Base-by-base conservation (phyloP, 805 yeast genomes). In the Zygosaccharomyces siamensis region DNA sequence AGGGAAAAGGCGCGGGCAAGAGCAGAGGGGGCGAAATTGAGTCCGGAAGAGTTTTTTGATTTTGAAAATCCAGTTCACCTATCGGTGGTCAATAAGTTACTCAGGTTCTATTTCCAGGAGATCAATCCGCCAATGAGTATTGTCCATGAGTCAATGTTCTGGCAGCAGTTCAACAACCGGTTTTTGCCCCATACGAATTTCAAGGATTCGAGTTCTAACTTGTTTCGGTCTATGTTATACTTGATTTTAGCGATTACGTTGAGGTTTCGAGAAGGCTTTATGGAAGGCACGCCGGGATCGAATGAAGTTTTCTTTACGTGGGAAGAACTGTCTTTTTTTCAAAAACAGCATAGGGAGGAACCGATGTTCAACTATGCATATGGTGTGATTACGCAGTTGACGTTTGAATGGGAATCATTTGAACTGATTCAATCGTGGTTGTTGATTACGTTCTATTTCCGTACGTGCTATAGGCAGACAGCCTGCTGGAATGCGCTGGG, bases 81-180 rank as follows among this genome's bases (percentile, higher is more conserved):
- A 26, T 49, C 52, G 6, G 43, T 70, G 40, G 52, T 73, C n/a
- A 62, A 70, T 45, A 63, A 61, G 48, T 54, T 72, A 24, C 48
- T 73, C 11, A 57, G 55, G 2, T 53, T 28, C 52, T 81, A 62
- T 53, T 74, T 81, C 58, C 46, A 55, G 7, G 74, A 76, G 32
- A 67, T 81, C 51, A 81, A 81, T 61, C 81, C 81, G 14, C 58
- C 79, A 12, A 77, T 67, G 58, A 72, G 78, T 2, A 72, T 81
- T 4, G 51, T 81, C 24, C 83, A 80, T 61, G 80, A 79, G 55
- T 60, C 69, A 1, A 76, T 78, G 28, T 81, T 81, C 55, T 57
- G 76, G 50, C 76, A 77, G 50, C 86, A 81, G 60, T 67, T 67
- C 27, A 57, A 63, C 16, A 64, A 62, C 23, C 53, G 64, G 40